Conservation (phyloP, 495 filamentous ascomycete species). For the Penicillium coprophilum region DNA sequence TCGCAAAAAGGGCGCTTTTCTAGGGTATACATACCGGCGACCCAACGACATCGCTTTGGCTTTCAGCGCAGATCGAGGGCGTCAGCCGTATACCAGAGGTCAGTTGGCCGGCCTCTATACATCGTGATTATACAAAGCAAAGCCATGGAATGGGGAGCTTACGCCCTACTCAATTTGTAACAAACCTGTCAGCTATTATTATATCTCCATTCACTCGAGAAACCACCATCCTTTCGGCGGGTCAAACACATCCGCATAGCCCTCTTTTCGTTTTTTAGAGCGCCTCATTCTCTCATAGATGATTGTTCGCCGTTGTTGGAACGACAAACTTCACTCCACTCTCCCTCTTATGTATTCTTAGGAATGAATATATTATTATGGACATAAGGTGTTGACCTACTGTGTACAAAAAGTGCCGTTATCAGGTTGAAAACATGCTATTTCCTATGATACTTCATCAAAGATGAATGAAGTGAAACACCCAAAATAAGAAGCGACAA, state of each 20-base stretch:
- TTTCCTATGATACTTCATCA: neutral
- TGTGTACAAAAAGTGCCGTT: neutral
- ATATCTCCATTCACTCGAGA: neutral
- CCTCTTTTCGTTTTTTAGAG: neutral
- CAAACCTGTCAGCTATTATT: neutral
- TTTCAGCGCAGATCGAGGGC: conserved; percentile 34
- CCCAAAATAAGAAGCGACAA: neutral
- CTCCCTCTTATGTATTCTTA: conserved; percentile 13
- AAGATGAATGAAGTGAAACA: neutral
- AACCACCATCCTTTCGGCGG: neutral
- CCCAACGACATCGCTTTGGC: conserved; percentile 45
- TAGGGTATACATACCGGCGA: conserved; percentile 84
- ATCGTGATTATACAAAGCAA: conserved; percentile 3
- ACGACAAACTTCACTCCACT: neutral
- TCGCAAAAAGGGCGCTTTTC: conserved; percentile 75
- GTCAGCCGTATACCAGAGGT: conserved; percentile 27
- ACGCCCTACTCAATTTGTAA: neutral
- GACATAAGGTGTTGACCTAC: neutral
- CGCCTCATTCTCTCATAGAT: neutral
- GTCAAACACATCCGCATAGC: conserved; percentile 2
- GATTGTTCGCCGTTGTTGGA: neutral
- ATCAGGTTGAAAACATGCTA: neutral
- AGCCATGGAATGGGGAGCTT: neutral
- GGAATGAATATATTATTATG: conserved; percentile 1
- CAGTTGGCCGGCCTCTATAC: conserved; percentile 33